These are phyloP conservation scores for Rubroboletus pulcherrimus DNA, from an alignment of 768 basidiomycete genomes.

Conservation along the genomic window DNA sequence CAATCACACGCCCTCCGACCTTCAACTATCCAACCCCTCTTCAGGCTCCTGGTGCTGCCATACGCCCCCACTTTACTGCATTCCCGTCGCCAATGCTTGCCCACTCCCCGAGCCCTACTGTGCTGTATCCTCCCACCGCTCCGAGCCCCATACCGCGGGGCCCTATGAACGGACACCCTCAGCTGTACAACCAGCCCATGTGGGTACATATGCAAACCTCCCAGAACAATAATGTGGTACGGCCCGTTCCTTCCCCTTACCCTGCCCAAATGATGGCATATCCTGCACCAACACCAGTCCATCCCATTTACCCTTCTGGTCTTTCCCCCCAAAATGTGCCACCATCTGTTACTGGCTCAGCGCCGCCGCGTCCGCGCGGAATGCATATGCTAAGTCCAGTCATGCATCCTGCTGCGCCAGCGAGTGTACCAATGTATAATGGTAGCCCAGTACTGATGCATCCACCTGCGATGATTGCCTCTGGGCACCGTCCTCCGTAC, in stretches of 20 bases:
- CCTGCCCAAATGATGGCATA: slow-evolving; percentile 63
- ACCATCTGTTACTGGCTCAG: slow-evolving; percentile 26
- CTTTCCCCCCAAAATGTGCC: slow-evolving; percentile 38
- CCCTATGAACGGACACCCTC: slow-evolving; percentile 58
- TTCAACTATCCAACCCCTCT: slow-evolving; percentile 37
- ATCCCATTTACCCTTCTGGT: slow-evolving; percentile 46
- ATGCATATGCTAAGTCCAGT: slow-evolving; percentile 71
- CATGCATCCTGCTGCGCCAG: slow-evolving; percentile 52
- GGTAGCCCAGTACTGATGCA: slow-evolving; percentile 69
- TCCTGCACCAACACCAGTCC: slow-evolving; percentile 46
- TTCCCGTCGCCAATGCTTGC: slow-evolving; percentile 72
- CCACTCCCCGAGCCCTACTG: slow-evolving; percentile 63
- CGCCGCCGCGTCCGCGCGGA: slow-evolving; percentile 43
- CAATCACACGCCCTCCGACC: slow-evolving; percentile 25
- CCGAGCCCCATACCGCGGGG: slow-evolving; percentile 66
- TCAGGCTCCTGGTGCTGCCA: slow-evolving; percentile 40
- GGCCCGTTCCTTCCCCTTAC: slow-evolving; percentile 57
- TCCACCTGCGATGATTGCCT: slow-evolving; percentile 38
- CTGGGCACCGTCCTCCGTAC: slow-evolving; percentile 34
- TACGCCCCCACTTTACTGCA: slow-evolving; percentile 54
- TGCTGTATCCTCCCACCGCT: slow-evolving; percentile 61
- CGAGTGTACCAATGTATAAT: slow-evolving; percentile 51
- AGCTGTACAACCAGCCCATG: slow-evolving; percentile 58
- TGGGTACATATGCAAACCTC: slow-evolving; percentile 56
- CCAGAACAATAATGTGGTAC: slow-evolving; percentile 52